Conservation (phyloP, 139 green algal genomes). For the Nannochloris sp. region DNA sequence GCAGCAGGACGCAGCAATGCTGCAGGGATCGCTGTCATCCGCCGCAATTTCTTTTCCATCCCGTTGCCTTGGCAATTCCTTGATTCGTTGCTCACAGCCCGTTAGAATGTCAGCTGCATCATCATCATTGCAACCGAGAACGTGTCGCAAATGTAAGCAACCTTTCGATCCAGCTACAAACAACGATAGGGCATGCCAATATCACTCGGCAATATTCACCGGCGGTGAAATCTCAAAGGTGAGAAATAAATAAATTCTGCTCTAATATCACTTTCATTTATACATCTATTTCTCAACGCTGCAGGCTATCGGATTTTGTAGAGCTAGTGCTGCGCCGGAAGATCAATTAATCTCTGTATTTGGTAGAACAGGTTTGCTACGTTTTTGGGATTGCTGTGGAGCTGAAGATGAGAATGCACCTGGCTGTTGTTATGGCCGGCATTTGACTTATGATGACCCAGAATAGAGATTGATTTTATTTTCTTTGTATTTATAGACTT, state of each 20-base stretch:
- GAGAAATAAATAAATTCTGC: not conserved
- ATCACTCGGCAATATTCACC: constrained; percentile 46
- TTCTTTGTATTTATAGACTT: too few relatives aligned
- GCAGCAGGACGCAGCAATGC: too few relatives aligned
- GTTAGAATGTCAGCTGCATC: too few relatives aligned
- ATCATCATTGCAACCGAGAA: constrained; percentile 26
- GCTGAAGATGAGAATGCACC: constrained; percentile 34
- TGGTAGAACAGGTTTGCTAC: constrained; percentile 43
- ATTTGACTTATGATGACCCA: constrained; percentile 33
- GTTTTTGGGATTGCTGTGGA: constrained; percentile 63
- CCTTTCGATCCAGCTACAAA: constrained; percentile 40
- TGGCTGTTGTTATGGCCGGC: constrained; percentile 29
- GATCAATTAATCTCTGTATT: constrained; percentile 36
- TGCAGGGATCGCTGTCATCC: too few relatives aligned
- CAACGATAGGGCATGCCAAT: constrained; percentile 25
- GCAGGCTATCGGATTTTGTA: constrained; percentile 49
- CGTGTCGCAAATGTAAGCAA: constrained; percentile 44
- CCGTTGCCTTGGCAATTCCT: too few relatives aligned
- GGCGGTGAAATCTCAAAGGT: constrained; percentile 50
- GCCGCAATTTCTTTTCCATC: too few relatives aligned
- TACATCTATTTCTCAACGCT: not conserved
- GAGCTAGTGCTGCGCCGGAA: constrained; percentile 31
- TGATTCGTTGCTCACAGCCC: too few relatives aligned
- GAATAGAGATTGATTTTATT: too few relatives aligned
- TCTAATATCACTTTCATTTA: not conserved